Evolutionary conservation across 192 early-diverging fungal genomes (phyloP).

Genomic region (Entophlyctis luteolus): DNA sequence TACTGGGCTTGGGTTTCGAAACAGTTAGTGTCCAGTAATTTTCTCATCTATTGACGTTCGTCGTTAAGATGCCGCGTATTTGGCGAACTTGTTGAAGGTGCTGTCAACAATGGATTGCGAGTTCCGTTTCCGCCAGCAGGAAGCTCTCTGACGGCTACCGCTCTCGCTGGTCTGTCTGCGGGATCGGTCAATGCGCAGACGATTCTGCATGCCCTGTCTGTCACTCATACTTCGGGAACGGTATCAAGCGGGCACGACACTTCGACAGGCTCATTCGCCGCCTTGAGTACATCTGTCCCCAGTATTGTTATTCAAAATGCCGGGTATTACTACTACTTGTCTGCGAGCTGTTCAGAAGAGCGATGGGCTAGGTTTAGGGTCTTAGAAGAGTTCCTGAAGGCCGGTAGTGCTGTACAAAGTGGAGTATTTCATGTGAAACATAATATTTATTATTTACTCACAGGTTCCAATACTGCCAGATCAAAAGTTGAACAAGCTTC

Average conservation of each 20-base stretch:
- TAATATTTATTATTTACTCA: constrained; percentile 5
- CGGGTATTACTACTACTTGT: constrained; percentile 76
- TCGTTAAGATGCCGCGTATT: constrained; percentile 61
- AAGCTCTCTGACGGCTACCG: constrained; percentile 15
- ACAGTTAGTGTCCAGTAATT: constrained; percentile 45
- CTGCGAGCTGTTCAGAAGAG: constrained; percentile 73
- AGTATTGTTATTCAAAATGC: constrained; percentile 74
- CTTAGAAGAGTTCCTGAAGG: background rate
- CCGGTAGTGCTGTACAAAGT: background rate
- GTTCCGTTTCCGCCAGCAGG: constrained; percentile 62
- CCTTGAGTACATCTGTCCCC: constrained; percentile 54
- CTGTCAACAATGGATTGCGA: constrained; percentile 60
- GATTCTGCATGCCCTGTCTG: constrained; percentile 55
- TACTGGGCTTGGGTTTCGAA: constrained; percentile 83
- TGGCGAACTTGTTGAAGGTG: constrained; percentile 72
- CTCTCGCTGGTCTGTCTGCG: background rate
- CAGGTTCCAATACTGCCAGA: background rate
- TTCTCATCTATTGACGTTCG: background rate
- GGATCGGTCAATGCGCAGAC: constrained; percentile 6
- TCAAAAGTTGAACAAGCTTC: background rate
- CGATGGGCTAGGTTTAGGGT: constrained; percentile 55
- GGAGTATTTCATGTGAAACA: background rate
- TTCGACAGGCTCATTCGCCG: constrained; percentile 31
- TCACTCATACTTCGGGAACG: constrained; percentile 25
- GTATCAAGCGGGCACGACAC: constrained; percentile 11